These are phyloP conservation scores for Diaporthe sp. DNA, from an alignment of 2,329 filamentous ascomycete genomes.

Conservation along the genomic window DNA sequence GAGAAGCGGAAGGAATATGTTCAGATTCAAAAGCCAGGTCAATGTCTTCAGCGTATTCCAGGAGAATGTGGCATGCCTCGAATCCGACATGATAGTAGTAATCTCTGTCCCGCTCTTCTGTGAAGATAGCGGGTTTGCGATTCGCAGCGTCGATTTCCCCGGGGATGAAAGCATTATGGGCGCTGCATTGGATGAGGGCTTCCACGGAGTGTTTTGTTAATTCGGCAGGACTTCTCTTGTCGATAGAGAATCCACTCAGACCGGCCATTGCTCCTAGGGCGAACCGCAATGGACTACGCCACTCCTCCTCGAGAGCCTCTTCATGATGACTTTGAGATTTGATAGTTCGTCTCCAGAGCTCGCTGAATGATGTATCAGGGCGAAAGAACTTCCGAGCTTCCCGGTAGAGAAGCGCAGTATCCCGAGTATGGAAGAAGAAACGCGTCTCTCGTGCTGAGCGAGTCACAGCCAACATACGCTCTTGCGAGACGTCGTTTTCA, in stretches of 20 bases:
- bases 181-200: background rate
- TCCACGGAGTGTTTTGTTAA: background rate
- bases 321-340: slow-evolving; percentile 35
- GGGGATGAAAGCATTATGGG: background rate
- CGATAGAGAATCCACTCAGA: background rate
- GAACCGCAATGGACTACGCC: slow-evolving; percentile 39
- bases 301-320: slow-evolving; percentile 34
- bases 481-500: slow-evolving; percentile 32
- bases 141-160: background rate
- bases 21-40: background rate
- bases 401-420: slow-evolving; percentile 39
- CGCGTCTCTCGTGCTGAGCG: slow-evolving; percentile 38
- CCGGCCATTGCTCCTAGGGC: slow-evolving; percentile 31
- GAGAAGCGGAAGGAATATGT: background rate
- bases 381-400: slow-evolving; percentile 1
- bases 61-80: slow-evolving; percentile 22
- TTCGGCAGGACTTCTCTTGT: background rate
- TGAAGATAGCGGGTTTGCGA: background rate
- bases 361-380: slow-evolving; percentile 1
- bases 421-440: slow-evolving; percentile 41
- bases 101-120: background rate
- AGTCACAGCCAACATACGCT: slow-evolving; percentile 40
- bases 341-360: slow-evolving; percentile 38
- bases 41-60: background rate
- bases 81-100: slow-evolving; percentile 22